Base-by-base conservation (phyloP, 371 early-diverging fungal genomes). In the Furculomyces boomerangus region DNA sequence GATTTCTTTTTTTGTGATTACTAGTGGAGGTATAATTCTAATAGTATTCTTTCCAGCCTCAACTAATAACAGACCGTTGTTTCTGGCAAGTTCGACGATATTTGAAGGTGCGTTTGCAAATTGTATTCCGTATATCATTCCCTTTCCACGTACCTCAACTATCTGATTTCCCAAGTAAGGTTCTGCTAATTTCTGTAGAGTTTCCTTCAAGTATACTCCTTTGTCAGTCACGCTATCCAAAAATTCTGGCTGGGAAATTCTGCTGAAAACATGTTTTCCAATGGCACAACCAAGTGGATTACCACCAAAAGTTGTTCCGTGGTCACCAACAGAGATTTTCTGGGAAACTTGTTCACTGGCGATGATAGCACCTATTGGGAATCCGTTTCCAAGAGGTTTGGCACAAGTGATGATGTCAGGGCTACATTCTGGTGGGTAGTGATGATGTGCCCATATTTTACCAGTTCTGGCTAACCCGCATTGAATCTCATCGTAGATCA, bases 281-380 rank as follows among this genome's bases (percentile, higher is more conserved):
- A 81, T 79, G 35, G 77, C 73, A 53, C 88, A 78, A 16, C 87
- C 92, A 39, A 93, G 66, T 13, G 95, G 93, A 59, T 82, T 84
- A 43, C 96, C 96, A 53, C 97, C 97, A 77, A 89, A 93, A 7
- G 93, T 94, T 2, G 95, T 93, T 47, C 97, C 95, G 61, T 95
- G 96, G 59, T 92, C 93, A 56, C 92, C 87, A 30, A 76, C 61
- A 30, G 77, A 76, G 66, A 95, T 82, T 56, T 76, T 60, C 20
- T 76, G 74, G 8, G 89, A 88, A n/a, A 93, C 87, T 55, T 73
- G 65, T 31, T 77, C 72, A 41, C 74, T 72, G 49, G 84, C 76
- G 60, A 93, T 58, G 57, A 84, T 77, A 29, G 94, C 94, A 62
- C 95, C 93, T 58, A 94, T 87, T n/a, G 97, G 97, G 16, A 93